Evolutionary conservation across 2,329 filamentous ascomycete genomes (phyloP), one percentile per base, ranked within the genome.

Genomic region (Cryphonectria naterciae): DNA sequence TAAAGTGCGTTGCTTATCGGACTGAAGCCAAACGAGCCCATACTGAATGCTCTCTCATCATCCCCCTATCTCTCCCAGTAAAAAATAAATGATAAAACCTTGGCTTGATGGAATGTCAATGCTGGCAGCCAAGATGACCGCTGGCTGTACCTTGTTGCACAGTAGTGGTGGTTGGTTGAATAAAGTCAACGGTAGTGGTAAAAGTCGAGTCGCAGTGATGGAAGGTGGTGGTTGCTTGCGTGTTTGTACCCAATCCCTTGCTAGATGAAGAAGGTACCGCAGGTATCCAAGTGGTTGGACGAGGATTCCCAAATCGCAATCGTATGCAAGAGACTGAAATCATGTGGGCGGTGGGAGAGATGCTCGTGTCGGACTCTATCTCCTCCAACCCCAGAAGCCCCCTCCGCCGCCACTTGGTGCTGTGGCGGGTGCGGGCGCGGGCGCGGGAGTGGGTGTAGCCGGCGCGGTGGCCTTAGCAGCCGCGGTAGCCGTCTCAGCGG

Each of bases 331-430:
- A 32, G 17, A 13, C 32, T 35, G 35, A 39, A 13, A 22, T 39
- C 17, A 61, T 4, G 7, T 39, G 11, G 32, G 35, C 22, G 22
- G 19, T 19, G 58, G 58, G 10, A 11, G 35, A n/a, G 19, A 22
- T 61, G 32, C 58, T 25, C 4, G 58, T n/a, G 25, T 7, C 25
- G 4, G 49, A 28, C 1, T 41, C 37, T 65, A 73, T 56, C 65
- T 73, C 75, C 85, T 79, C 86, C 85, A 87, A 17, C 86, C 86
- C 85, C 87, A 89, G 76, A 89, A 89, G 3, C 87, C 46, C 19
- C 46, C 83, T 41, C 85, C 85, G 52, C 66, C 60, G 17, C 65
- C 63, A 22, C 72, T 39, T 28, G 74, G 15, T 4, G 71, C 65
- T 19, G 74, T 58, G 5, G 74, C 67, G 19, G 73, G 68, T 1